Evolutionary conservation across 257 asterid genomes (phyloP).

Genomic region (Penstemon newberryi): DNA sequence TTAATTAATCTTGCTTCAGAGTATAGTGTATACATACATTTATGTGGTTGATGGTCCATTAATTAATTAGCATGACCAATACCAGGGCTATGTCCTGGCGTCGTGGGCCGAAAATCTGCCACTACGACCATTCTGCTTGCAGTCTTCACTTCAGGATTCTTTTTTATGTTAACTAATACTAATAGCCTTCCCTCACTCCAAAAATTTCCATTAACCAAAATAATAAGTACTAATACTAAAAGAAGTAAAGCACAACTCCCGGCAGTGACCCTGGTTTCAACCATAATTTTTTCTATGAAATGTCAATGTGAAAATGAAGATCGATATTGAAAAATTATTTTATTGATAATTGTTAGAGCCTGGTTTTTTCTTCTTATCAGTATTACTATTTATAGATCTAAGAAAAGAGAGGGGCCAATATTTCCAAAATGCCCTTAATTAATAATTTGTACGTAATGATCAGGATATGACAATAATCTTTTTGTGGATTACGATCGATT

Average conservation of each 20-base stretch:
- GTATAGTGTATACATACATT: constrained; percentile 1
- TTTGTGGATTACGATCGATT: too few relatives aligned
- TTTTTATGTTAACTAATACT: neutral
- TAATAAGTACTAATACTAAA: constrained; percentile 18
- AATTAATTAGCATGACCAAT: constrained; percentile 34
- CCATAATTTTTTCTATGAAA: constrained; percentile 21
- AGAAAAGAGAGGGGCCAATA: too few relatives aligned
- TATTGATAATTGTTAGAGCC: too few relatives aligned
- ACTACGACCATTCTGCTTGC: neutral
- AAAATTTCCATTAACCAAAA: constrained; percentile 22
- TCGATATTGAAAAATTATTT: too few relatives aligned
- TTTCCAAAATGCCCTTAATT: too few relatives aligned
- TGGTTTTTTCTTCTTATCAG: too few relatives aligned
- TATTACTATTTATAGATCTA: too few relatives aligned
- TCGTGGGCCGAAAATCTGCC: constrained; percentile 35
- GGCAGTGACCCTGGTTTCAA: constrained; percentile 22
- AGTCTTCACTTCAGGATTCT: neutral
- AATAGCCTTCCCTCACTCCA: constrained; percentile 28
- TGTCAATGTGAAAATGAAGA: too few relatives aligned
- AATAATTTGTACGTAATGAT: too few relatives aligned
- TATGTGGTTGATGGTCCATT: constrained; percentile 32
- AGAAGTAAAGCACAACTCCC: constrained; percentile 8
- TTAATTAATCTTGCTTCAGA: neutral
- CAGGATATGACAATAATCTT: too few relatives aligned
- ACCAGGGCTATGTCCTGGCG: constrained; percentile 45